A percentile compares a stretch with the other conserved stretches of the same genome.
phyloP scores from a whole-genome alignment of 495 filamentous ascomycete genomes.

The Hyaloscypha finlandica region DNA sequence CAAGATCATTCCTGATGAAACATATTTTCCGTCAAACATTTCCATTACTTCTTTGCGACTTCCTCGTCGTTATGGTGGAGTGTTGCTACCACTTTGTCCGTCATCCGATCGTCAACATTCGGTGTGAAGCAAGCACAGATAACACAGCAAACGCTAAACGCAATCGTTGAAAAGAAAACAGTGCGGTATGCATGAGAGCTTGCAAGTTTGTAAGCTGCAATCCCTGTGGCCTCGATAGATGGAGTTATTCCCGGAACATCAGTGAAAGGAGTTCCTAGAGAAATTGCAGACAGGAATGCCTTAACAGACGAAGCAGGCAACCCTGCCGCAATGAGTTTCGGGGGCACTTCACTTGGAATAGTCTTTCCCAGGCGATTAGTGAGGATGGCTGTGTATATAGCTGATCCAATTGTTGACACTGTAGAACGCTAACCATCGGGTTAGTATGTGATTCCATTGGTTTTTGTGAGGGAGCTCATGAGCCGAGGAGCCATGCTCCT shows the following conservation, averaged over 20 bases:
- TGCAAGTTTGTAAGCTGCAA: conserved; percentile 30
- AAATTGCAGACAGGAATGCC: conserved; percentile 37
- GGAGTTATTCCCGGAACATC: conserved; percentile 42
- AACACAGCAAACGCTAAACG: background rate
- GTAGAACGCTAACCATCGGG: conserved; percentile 17
- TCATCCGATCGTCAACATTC: background rate
- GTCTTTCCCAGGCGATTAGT: conserved; percentile 37
- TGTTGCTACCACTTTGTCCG: background rate
- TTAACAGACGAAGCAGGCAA: conserved; percentile 39
- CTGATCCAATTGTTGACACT: conserved; percentile 29
- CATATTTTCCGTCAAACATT: too few species aligned
- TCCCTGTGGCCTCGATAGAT: conserved; percentile 36
- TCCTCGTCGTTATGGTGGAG: background rate
- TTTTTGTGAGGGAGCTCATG: too few species aligned
- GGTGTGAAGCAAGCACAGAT: background rate
- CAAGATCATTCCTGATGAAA: too few species aligned
- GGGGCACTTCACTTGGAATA: conserved; percentile 36
- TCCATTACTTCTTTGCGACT: too few species aligned
- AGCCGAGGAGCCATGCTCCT: too few species aligned
- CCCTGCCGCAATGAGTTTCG: conserved; percentile 40
- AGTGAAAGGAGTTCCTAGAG: conserved; percentile 34
- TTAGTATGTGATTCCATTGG: too few species aligned
- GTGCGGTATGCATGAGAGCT: conserved; percentile 5
- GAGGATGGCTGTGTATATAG: conserved; percentile 46
- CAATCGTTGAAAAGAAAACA: conserved; percentile 14